A percentile compares a stretch with the other conserved stretches of the same genome.
phyloP scores from a whole-genome alignment of 805 yeast genomes.

The Ogataea populi-albae region DNA sequence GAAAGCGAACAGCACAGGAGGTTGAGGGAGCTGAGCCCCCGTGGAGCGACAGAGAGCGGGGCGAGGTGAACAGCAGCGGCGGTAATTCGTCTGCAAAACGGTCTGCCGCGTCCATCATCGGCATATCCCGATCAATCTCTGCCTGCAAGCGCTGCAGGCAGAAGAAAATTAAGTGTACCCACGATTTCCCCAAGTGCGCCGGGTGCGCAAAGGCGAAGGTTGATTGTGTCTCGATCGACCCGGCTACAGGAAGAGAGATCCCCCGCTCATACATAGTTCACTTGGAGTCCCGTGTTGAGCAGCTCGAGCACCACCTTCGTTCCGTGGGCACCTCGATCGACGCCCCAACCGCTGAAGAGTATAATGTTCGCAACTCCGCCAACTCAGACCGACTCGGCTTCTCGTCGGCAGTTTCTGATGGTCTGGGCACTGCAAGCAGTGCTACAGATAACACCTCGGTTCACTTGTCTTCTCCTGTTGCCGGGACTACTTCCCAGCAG shows the following conservation, averaged over 20 bases:
- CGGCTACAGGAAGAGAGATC: constrained; percentile 82
- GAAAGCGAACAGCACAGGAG: constrained; percentile 2
- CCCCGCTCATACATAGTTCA: constrained; percentile 77
- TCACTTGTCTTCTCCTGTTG: not conserved
- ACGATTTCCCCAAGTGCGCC: constrained; percentile 63
- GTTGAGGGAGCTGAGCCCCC: constrained; percentile 2
- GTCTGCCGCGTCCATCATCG: constrained; percentile 23
- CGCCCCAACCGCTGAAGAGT: not conserved
- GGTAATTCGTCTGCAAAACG: not conserved
- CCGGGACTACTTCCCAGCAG: not conserved
- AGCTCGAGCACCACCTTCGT: constrained; percentile 51
- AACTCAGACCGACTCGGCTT: too few species aligned
- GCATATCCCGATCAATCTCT: constrained; percentile 63
- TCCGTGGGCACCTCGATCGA: constrained; percentile 33
- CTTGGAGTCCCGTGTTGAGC: constrained; percentile 61
- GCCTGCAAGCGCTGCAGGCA: constrained; percentile 83
- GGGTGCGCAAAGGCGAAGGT: constrained; percentile 60
- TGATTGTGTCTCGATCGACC: constrained; percentile 81
- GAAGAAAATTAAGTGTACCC: constrained; percentile 67
- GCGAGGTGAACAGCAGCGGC: not conserved
- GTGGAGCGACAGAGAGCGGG: not conserved
- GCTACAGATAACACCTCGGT: not conserved
- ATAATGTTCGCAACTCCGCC: not conserved
- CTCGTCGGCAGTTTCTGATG: not conserved
- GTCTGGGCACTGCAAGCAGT: not conserved